These are phyloP conservation scores for Myxozyma udenii DNA, from an alignment of 805 yeast genomes.

Conservation along the genomic window DNA sequence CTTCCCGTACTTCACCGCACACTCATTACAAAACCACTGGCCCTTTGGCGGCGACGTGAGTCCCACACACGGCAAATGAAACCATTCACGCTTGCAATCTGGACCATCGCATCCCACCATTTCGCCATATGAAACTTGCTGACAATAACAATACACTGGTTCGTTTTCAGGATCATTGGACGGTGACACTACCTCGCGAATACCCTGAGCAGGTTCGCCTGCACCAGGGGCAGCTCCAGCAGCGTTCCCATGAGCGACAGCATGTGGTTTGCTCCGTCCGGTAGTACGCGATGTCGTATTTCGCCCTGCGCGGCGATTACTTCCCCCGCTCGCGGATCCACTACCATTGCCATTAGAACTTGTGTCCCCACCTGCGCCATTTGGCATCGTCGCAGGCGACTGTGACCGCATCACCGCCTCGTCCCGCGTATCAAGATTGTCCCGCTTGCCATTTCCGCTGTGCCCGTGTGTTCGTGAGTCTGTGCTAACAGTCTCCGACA, in stretches of 20 bases:
- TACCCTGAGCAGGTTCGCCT: neutral
- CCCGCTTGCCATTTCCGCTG: too few relatives aligned
- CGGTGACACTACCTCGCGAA: neutral
- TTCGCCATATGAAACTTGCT: conserved; percentile 95
- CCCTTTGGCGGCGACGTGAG: conserved; percentile 66
- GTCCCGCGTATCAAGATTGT: too few relatives aligned
- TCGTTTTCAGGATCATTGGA: conserved; percentile 43
- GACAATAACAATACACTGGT: conserved; percentile 92
- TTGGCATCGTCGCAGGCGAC: neutral
- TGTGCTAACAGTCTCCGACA: too few relatives aligned
- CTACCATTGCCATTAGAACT: neutral
- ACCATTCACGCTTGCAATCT: conserved; percentile 83
- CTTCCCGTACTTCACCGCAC: conserved; percentile 37
- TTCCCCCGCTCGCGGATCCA: neutral
- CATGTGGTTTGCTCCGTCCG: neutral
- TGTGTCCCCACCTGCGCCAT: neutral
- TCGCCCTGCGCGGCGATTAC: neutral
- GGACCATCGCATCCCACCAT: conserved; percentile 99
- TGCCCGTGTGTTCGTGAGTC: too few relatives aligned
- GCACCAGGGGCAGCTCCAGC: conserved; percentile 3
- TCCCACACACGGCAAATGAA: conserved; percentile 87
- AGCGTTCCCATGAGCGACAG: neutral
- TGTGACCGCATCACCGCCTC: too few relatives aligned
- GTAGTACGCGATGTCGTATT: neutral
- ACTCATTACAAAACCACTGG: conserved; percentile 60